phyloP scores from a whole-genome alignment of 2,329 filamentous ascomycete species.

The Karstenula rhodostoma region DNA sequence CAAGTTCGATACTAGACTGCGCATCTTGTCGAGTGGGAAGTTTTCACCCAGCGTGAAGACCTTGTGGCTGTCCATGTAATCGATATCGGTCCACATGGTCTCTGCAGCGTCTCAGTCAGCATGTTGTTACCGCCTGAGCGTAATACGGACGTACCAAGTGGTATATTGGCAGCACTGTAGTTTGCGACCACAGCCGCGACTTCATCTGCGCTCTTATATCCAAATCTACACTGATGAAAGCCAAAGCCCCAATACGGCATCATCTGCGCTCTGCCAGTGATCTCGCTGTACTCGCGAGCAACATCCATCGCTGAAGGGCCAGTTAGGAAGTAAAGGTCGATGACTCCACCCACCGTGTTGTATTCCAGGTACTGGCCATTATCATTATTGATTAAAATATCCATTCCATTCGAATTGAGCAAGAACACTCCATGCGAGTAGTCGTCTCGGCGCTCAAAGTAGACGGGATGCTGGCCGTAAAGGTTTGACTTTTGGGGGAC shows the following conservation, averaged over 20 bases:
- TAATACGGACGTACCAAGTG: slow-evolving; percentile 67
- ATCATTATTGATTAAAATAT: slow-evolving; percentile 75
- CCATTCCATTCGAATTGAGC: slow-evolving; percentile 63
- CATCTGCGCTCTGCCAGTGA: slow-evolving; percentile 56
- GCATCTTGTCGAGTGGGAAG: slow-evolving; percentile 68
- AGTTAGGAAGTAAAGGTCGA: slow-evolving; percentile 67
- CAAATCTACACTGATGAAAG: slow-evolving; percentile 60
- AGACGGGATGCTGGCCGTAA: slow-evolving; percentile 77
- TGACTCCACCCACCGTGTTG: slow-evolving; percentile 77
- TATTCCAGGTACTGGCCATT: slow-evolving; percentile 77
- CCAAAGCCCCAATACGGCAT: slow-evolving; percentile 62
- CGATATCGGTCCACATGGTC: slow-evolving; percentile 59
- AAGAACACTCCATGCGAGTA: slow-evolving; percentile 46
- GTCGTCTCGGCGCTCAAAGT: slow-evolving; percentile 72
- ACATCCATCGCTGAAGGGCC: slow-evolving; percentile 58
- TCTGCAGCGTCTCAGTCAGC: slow-evolving; percentile 13
- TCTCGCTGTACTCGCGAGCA: slow-evolving; percentile 57
- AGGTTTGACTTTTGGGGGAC: slow-evolving; percentile 70
- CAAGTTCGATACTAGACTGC: slow-evolving; percentile 69
- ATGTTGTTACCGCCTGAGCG: not conserved
- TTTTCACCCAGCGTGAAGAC: slow-evolving; percentile 71
- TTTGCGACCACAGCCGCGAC: slow-evolving; percentile 72
- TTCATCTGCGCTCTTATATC: slow-evolving; percentile 64
- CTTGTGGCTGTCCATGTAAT: slow-evolving; percentile 68
- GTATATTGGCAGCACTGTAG: slow-evolving; percentile 69